Conservation (phyloP, 306 rosid genomes). For the Gleditsia sinensis region DNA sequence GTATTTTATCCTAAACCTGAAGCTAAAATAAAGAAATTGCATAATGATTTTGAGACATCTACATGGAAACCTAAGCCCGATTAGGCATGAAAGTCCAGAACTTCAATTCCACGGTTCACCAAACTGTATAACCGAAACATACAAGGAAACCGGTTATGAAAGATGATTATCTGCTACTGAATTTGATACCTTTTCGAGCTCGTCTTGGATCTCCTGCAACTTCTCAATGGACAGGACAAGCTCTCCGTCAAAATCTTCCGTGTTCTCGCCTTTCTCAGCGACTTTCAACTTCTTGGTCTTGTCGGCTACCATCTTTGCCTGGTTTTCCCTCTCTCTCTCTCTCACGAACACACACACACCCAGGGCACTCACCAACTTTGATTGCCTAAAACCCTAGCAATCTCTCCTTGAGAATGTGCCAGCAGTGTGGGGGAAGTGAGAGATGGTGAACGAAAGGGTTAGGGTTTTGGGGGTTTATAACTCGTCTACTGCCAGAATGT, state of each 20-base stretch:
- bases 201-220: slow-evolving; percentile 90
- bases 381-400: slow-evolving; percentile 68
- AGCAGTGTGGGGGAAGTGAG: neutral
- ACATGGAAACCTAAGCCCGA: neutral
- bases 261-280: slow-evolving; percentile 47
- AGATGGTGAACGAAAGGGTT: slow-evolving; percentile 25
- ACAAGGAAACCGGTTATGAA: neutral
- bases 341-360: neutral
- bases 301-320: slow-evolving; percentile 65
- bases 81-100: neutral
- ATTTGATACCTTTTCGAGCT: slow-evolving; percentile 73
- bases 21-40: neutral
- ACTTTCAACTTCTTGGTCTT: slow-evolving; percentile 70
- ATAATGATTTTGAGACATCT: neutral
- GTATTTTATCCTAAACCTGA: neutral
- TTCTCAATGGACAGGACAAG: slow-evolving; percentile 82
- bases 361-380: neutral
- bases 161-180: neutral
- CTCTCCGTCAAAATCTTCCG: slow-evolving; percentile 64
- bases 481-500: neutral
- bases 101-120: neutral
- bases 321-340: neutral
- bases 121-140: neutral
- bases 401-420: neutral
- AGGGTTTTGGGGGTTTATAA: slow-evolving; percentile 73